phyloP scores from a whole-genome alignment of 805 yeast genomes.

The Grigorovia yakushimaensis region DNA sequence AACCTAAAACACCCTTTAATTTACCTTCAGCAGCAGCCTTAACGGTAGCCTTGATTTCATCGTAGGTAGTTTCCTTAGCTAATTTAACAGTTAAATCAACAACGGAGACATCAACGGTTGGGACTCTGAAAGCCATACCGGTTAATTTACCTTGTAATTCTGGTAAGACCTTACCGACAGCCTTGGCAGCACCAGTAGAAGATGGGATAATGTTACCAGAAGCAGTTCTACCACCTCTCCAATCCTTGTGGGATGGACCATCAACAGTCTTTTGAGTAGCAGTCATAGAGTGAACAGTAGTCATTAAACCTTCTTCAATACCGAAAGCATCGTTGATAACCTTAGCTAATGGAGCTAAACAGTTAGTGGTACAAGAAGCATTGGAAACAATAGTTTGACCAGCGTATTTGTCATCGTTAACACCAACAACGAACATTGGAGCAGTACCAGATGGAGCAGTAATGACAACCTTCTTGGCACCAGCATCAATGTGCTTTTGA shows the following conservation, averaged over 20 bases:
- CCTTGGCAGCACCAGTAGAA: slow-evolving; percentile 71
- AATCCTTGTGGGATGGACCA: slow-evolving; percentile 70
- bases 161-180: slow-evolving; percentile 67
- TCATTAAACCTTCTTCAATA: slow-evolving; percentile 66
- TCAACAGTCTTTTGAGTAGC: slow-evolving; percentile 69
- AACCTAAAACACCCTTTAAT: slow-evolving; percentile 54
- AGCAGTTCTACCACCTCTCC: slow-evolving; percentile 78
- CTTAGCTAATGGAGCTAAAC: slow-evolving; percentile 67
- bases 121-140: slow-evolving; percentile 67
- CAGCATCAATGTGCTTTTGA: slow-evolving; percentile 60
- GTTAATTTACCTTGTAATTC: slow-evolving; percentile 63
- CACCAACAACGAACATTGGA: slow-evolving; percentile 69
- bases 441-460: slow-evolving; percentile 66
- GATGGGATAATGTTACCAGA: slow-evolving; percentile 69
- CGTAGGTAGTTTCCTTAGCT: slow-evolving; percentile 48
- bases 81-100: slow-evolving; percentile 63
- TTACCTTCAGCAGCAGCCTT: slow-evolving; percentile 51
- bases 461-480: slow-evolving; percentile 65
- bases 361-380: slow-evolving; percentile 68
- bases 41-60: slow-evolving; percentile 50
- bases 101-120: slow-evolving; percentile 64
- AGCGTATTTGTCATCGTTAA: slow-evolving; percentile 50
- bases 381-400: slow-evolving; percentile 54
- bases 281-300: slow-evolving; percentile 64
- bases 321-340: slow-evolving; percentile 57